Evolutionary conservation across 2,329 filamentous ascomycete genomes (phyloP).

Genomic region (Fusarium robinianum): DNA sequence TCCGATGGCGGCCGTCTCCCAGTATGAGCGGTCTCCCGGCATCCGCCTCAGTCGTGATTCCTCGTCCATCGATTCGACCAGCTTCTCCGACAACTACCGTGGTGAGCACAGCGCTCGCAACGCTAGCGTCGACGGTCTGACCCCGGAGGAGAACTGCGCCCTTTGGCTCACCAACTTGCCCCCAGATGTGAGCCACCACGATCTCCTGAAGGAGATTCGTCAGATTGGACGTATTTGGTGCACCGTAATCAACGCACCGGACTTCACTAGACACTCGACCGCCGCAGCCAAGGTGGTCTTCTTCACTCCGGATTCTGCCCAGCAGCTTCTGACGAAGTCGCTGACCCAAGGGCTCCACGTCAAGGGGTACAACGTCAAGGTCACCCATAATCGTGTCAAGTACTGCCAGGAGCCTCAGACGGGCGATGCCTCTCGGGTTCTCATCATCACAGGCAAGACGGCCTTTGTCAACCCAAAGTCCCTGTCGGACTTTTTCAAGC

Average conservation of each 20-base stretch:
- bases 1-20: slow-evolving; percentile 31
- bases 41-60: background rate
- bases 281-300: slow-evolving; percentile 57
- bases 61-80: background rate
- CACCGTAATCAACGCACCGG: slow-evolving; percentile 55
- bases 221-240: slow-evolving; percentile 56
- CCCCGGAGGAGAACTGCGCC: slow-evolving; percentile 50
- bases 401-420: slow-evolving; percentile 39
- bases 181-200: slow-evolving; percentile 45
- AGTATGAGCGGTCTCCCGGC: background rate
- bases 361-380: slow-evolving; percentile 42
- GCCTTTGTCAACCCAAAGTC: slow-evolving; percentile 48
- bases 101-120: slow-evolving; percentile 44
- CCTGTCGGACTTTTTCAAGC: slow-evolving; percentile 48
- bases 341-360: slow-evolving; percentile 43
- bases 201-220: slow-evolving; percentile 52
- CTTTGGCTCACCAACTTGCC: slow-evolving; percentile 60
- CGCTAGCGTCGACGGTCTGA: slow-evolving; percentile 41
- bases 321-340: slow-evolving; percentile 35
- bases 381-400: slow-evolving; percentile 56
- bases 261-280: slow-evolving; percentile 41
- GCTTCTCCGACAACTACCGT: slow-evolving; percentile 43
- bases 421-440: slow-evolving; percentile 50
- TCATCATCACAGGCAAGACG: slow-evolving; percentile 53
- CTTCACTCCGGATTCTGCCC: slow-evolving; percentile 48